Base-by-base conservation (phyloP, 257 asterid genomes). In the Solanum ossicruentum region DNA sequence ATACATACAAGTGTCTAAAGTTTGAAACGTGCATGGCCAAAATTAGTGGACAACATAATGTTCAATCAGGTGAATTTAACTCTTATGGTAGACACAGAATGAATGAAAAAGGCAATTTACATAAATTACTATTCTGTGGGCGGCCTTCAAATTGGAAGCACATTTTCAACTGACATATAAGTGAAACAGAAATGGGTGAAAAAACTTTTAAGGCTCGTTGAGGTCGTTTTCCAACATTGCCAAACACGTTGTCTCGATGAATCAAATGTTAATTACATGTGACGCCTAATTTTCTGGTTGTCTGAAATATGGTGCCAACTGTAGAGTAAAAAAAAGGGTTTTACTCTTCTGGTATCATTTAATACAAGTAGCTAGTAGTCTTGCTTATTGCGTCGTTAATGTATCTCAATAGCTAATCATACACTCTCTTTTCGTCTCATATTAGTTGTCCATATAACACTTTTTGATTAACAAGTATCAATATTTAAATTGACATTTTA, bases 221-320 rank as follows among this genome's bases (percentile, higher is more conserved):
- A 52, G 65, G 65, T 78, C 65, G 65, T 52, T 78, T 26, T 78
- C 83, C 65, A 78, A 43, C 28, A 78, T 26, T 78, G 49, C 83
- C 83, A 78, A 78, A 52, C 83, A 26, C 83, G n/a, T 55, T 83
- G 80, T 43, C 80, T 85, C 69, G 87, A 89, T 58, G 81, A 70
- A 88, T 85, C 87, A 58, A 66, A 41, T 85, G 20, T 55, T 41
- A 47, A 47, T 85, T 85, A 81, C 83, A 78, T 26, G 83, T 78
- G 65, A 78, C 12, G 49, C 83, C 65, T 78, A 78, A 78, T 52
- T 78, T 78, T 52, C 83, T 28, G 83, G 57, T 77, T 78, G 83
- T 52, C 15, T 6, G 3, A 45, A 21, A 72, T 72, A 39, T 72
- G 18, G 7, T 51, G 65, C 17, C 0, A 77, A 52, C 43, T 17